Evolutionary conservation across 306 rosid species (phyloP), one percentile per base, ranked within the genome.

Genomic region (Parietaria judaica): DNA sequence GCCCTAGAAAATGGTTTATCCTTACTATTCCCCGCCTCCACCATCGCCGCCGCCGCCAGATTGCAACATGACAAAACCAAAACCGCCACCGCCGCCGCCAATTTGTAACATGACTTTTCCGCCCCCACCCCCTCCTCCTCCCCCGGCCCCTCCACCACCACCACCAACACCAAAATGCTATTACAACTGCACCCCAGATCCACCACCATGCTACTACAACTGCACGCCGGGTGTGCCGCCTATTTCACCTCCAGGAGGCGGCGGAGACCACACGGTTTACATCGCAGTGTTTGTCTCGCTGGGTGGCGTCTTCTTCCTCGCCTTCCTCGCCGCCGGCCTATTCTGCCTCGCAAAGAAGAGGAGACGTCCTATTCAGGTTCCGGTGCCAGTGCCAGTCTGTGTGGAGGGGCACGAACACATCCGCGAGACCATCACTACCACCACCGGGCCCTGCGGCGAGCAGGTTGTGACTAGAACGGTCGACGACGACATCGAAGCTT

Each of bases 301-400:
- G 0, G 70, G 75, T 6, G 70, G 75, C 14, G 66, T 44, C 37
- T 71, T 71, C 58, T 71, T 71, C 10, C 66, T 71, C 12, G 65
- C 70, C 7, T 58, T 57, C 14, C 52, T 71, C 1, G 60, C 48
- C 13, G 4, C 35, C 46, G 65, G 75, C 45, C 75, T 70, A 12
- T 70, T 64, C 58, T 70, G 37, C 39, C 51, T 70, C 14, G 64
- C 44, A 4, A 63, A 70, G 54, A 64, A 51, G 63, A 71, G 45
- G 64, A 50, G 45, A 45, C 50, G 36, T 56, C 44, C 14, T 6
- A 41, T 41, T 8, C 45, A 5, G 7, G n/a, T 5, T 0, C 4
- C 31, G 53, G 16, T 46, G 4, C 65, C 67, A 1, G 13, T 64
- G 2, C 36, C 14, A 1, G 16, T 52, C 4, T 57, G 56, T 56